phyloP scores from a whole-genome alignment of 768 basidiomycete species.

The Russula abietina region DNA sequence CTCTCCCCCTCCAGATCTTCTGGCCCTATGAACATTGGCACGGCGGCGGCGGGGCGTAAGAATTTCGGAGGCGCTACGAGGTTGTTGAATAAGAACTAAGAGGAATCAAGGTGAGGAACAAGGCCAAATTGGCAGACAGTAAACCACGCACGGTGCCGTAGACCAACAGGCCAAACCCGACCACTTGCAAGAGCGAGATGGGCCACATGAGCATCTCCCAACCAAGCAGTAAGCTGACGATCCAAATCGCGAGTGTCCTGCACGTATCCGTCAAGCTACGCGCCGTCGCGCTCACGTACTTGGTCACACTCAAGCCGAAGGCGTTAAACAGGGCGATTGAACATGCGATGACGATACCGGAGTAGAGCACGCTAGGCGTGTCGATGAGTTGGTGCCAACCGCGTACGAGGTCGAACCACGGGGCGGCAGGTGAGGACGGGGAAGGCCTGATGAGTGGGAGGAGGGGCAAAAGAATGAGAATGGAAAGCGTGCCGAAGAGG shows the following conservation, averaged over 20 bases:
- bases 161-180: slow-evolving; percentile 83
- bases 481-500: slow-evolving; percentile 78
- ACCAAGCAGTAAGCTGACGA: slow-evolving; percentile 79
- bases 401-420: slow-evolving; percentile 77
- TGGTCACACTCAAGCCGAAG: slow-evolving; percentile 88
- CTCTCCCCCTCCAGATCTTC: slow-evolving; percentile 27
- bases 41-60: slow-evolving; percentile 37
- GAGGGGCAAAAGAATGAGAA: slow-evolving; percentile 74
- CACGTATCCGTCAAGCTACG: slow-evolving; percentile 91
- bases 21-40: slow-evolving; percentile 13
- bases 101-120: slow-evolving; percentile 19
- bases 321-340: slow-evolving; percentile 53
- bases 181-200: slow-evolving; percentile 72
- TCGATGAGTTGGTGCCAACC: slow-evolving; percentile 87
- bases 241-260: slow-evolving; percentile 93
- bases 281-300: slow-evolving; percentile 88
- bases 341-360: slow-evolving; percentile 43
- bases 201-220: slow-evolving; percentile 88
- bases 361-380: slow-evolving; percentile 51
- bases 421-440: slow-evolving; percentile 50
- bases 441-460: slow-evolving; percentile 65
- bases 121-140: neutral
- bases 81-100: slow-evolving; percentile 85
- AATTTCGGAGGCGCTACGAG: slow-evolving; percentile 65
- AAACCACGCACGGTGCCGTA: slow-evolving; percentile 70